Base-by-base conservation (phyloP, 2,329 filamentous ascomycete species). In the Chaetomiaceae sp. region DNA sequence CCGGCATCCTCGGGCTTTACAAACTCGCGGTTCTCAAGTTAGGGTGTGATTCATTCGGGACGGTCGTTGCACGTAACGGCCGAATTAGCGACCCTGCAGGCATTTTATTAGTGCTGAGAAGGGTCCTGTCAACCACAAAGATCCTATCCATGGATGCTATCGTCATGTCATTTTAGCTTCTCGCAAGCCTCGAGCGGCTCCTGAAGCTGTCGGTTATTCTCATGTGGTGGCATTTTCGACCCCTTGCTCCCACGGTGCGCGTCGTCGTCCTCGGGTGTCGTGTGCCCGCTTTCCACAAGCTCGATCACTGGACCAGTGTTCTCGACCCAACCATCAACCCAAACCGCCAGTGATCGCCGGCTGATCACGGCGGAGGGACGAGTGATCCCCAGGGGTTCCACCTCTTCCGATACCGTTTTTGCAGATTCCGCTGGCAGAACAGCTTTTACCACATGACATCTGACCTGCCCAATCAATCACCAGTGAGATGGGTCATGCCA, bases 271-370 rank as follows among this genome's bases (percentile, higher is more conserved):
- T 7, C 20, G 27, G 19, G 37, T 46, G 29, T 36, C 29, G 43
- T 36, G 29, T 46, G 11, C 19, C 25, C n/a, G n/a, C n/a, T n/a
- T n/a, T 45, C 3, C 29, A 7, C 22, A 8, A 19, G 3, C 27
- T n/a, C 7, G n/a, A 29, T 4, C 25, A 43, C 27, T 12, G 20
- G 14, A 12, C 20, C 27, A n/a, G 33, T 19, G 9, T 31, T 33
- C 36, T 20, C 17, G 39, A 11, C 47, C 31, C 39, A 20, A 29
- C 31, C 39, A n/a, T 7, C 5, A 17, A 15, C 25, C 19, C 38
- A 9, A 37, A 22, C 45, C 45, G 33, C 22, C 33, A 12, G 27
- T 42, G 50, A 53, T 53, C 50, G 37, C 31, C 37, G 20, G 51
- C 20, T 47, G 37, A 53, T 47, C 51, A 43, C 2, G 31, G 43